Percentiles rank a stretch among this genome's conserved stretches.
Evolutionary conservation across 2,329 filamentous ascomycete species (phyloP).

Genomic region (Emmonsia crescens): DNA sequence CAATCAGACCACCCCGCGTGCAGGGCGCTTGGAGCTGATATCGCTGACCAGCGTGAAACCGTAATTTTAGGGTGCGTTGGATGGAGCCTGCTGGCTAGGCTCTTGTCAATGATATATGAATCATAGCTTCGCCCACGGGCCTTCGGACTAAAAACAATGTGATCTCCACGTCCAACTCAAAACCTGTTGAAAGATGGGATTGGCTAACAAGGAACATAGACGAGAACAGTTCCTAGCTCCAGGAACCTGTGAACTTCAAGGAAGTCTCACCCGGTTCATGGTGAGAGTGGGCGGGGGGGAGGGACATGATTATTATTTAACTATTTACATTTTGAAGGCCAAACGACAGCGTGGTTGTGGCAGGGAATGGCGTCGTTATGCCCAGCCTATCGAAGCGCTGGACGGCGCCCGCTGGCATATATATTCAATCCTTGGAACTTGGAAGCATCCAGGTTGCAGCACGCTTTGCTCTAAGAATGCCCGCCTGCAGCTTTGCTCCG

Average conservation of each 20-base stretch:
- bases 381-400: background rate
- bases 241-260: constrained; percentile 2
- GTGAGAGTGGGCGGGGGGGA: background rate
- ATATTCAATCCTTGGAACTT: too few relatives aligned
- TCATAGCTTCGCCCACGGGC: constrained; percentile 1
- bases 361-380: background rate
- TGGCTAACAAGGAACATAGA: background rate
- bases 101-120: background rate
- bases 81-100: constrained; percentile 1
- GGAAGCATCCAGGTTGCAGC: background rate
- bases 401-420: background rate
- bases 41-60: background rate
- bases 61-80: background rate
- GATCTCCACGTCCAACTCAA: background rate
- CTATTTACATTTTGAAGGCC: background rate
- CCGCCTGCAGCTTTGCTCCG: background rate
- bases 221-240: background rate
- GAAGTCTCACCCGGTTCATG: background rate
- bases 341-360: background rate
- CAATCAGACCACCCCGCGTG: background rate
- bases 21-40: background rate
- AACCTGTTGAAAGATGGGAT: background rate
- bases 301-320: background rate
- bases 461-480: background rate
- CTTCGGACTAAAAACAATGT: background rate